These are phyloP conservation scores for Dittrichia graveolens DNA, from an alignment of 129 eudicot genomes.

Conservation along the genomic window DNA sequence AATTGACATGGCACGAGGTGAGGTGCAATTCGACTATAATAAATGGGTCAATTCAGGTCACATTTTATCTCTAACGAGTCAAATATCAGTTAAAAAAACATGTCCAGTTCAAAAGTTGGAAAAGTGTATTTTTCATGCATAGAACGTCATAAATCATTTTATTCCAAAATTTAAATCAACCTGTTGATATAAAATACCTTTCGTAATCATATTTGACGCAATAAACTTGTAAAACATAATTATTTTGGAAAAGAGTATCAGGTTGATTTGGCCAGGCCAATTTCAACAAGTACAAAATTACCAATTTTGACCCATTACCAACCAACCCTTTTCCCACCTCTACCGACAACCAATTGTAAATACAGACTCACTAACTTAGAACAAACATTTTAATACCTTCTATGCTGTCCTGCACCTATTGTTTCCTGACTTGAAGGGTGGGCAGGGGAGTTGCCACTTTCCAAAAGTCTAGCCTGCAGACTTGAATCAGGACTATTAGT, in stretches of 20 bases:
- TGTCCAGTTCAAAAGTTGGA: not conserved
- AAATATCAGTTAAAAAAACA: not conserved
- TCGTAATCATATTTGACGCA: not conserved
- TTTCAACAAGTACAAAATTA: not conserved
- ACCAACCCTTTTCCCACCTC: not conserved
- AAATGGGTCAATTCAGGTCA: not conserved
- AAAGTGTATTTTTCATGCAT: not conserved
- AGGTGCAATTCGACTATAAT: not conserved
- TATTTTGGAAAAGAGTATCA: not conserved
- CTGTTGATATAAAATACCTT: not conserved
- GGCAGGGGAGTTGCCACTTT: slow-evolving; percentile 47
- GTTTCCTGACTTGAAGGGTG: slow-evolving; percentile 49
- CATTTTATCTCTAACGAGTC: not conserved
- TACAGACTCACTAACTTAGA: slow-evolving; percentile 10
- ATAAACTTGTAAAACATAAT: not conserved
- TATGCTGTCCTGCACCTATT: slow-evolving; percentile 45
- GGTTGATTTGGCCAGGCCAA: not conserved
- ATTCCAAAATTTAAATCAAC: not conserved
- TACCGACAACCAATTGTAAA: slow-evolving; percentile 1
- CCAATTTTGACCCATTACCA: not conserved
- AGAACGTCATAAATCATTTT: not conserved
- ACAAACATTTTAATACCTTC: slow-evolving; percentile 51
- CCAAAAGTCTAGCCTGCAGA: slow-evolving; percentile 86
- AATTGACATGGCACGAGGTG: not conserved
- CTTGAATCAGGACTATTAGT: slow-evolving; percentile 52